A percentile compares a stretch with the other conserved stretches of the same genome.
These are phyloP conservation scores for Didymella exigua DNA, from an alignment of 2,329 filamentous ascomycete genomes.

Conservation along the genomic window DNA sequence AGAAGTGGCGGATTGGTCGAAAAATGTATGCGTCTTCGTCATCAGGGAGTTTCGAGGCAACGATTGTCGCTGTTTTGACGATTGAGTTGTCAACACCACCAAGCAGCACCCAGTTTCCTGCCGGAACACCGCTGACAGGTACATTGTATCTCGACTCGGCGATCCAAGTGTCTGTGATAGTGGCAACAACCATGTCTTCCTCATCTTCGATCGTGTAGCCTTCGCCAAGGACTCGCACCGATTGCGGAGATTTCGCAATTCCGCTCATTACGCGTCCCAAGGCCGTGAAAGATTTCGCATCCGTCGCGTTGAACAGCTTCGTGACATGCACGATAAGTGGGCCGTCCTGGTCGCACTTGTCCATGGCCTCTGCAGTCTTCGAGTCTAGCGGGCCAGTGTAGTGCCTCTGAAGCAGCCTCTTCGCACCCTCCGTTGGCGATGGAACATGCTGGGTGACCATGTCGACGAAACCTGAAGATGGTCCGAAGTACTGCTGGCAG, in stretches of 20 bases:
- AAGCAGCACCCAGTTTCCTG: constrained; percentile 91
- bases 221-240: constrained; percentile 91
- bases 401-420: constrained; percentile 78
- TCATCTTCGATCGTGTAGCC: constrained; percentile 96
- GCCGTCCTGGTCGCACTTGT: constrained; percentile 82
- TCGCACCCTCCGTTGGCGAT: constrained; percentile 79
- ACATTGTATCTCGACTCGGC: constrained; percentile 93
- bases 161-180: constrained; percentile 85
- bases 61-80: constrained; percentile 92
- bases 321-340: constrained; percentile 91
- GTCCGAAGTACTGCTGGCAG: constrained; percentile 94
- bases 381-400: constrained; percentile 91
- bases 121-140: constrained; percentile 86
- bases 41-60: constrained; percentile 78
- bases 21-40: constrained; percentile 96
- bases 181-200: constrained; percentile 92
- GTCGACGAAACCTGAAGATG: constrained; percentile 88
- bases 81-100: constrained; percentile 96
- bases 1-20: constrained; percentile 90
- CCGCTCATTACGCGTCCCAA: constrained; percentile 94
- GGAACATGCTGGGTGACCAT: constrained; percentile 92
- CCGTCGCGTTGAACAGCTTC: constrained; percentile 87
- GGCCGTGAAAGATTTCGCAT: constrained; percentile 89
- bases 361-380: constrained; percentile 79
- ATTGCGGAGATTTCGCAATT: constrained; percentile 78